Evolutionary conservation across 1,284 basidiomycete species (phyloP), one percentile per base, ranked within the genome.

Genomic region (Malassezia globosa): DNA sequence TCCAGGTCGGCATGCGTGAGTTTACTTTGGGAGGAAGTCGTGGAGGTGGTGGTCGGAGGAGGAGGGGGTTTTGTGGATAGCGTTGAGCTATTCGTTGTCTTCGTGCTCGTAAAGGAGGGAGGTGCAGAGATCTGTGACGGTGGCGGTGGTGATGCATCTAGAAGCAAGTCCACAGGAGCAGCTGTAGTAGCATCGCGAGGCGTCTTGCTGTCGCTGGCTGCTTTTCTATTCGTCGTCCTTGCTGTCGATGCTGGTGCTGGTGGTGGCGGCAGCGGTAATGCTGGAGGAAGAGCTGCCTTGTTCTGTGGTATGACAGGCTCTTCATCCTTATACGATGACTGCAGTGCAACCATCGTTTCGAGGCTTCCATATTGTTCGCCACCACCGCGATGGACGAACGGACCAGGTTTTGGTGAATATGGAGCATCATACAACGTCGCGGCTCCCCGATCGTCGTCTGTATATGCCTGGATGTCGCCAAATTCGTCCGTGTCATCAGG

Each of bases 381-480:
- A 13, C 4, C 29, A 13, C 29, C 29, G 29, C 29, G 29, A 31
- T 31, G 11, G 29, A 31, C 29, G 29, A 13, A 31, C 29, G 29
- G 29, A 2, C 11, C 29, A 31, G 29, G 29, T 31, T 16, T 11
- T 13, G 29, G 11, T 13, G 29, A 31, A 16, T 13, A 13, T 13
- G 29, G 29, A 16, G 29, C 29, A 16, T 31, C 29, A 16, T 31
- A 31, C 29, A 31, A 16, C 2, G 29, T 11, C 16, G 29, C 29
- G 11, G 29, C 11, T 11, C 29, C 29, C n/a, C n/a, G n/a, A n/a
- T n/a, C n/a, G 29, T 31, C 39, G 21, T 43, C 41, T 14, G 41
- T 43, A 35, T 43, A 43, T 33, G 25, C 18, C 31, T 43, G 41
- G 24, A 43, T 43, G n/a, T 43, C 41, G 29, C 41, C 41, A 22